Conservation (phyloP, 2,329 filamentous ascomycete genomes). For the Ilyonectria sp. region DNA sequence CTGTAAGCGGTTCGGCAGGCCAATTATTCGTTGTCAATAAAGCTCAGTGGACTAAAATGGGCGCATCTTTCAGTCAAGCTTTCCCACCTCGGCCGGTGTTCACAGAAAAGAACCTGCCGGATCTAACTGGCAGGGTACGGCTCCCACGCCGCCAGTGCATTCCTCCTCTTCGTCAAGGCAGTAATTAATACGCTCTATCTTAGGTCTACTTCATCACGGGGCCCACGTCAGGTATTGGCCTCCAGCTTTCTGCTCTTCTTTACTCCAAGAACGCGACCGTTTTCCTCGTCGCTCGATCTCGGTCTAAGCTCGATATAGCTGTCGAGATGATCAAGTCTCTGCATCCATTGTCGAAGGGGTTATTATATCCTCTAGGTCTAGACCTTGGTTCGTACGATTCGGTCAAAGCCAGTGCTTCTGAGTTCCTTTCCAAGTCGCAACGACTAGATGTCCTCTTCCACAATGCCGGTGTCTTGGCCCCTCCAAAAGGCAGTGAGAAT, state of each 20-base stretch:
- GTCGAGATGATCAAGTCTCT: slow-evolving; percentile 3
- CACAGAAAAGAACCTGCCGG: slow-evolving; percentile 14
- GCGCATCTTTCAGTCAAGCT: slow-evolving; percentile 10
- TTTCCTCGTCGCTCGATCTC: slow-evolving; percentile 11
- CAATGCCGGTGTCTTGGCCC: slow-evolving; percentile 21
- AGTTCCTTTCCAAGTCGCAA: slow-evolving; percentile 7
- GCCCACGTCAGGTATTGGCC: slow-evolving; percentile 11
- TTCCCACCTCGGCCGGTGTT: slow-evolving; percentile 15
- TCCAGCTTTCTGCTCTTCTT: slow-evolving; percentile 17
- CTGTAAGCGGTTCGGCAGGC: not conserved
- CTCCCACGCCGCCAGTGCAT: not conserved
- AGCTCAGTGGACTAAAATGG: slow-evolving; percentile 5
- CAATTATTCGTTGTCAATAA: not conserved
- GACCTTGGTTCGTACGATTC: slow-evolving; percentile 14
- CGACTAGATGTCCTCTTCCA: slow-evolving; percentile 26
- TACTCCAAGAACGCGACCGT: slow-evolving; percentile 20
- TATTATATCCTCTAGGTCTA: slow-evolving; percentile 6
- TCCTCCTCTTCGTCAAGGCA: not conserved
- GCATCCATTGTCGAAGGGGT: slow-evolving; percentile 5
- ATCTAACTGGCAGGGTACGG: slow-evolving; percentile 21
- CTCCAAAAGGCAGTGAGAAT: slow-evolving; percentile 20
- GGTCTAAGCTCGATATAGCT: not conserved
- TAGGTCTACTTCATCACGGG: slow-evolving; percentile 22
- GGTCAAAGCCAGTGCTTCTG: not conserved
- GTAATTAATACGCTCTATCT: not conserved